Evolutionary conservation across 176 grass and related monocot species (phyloP).

Genomic region (Metroxylon sagu): DNA sequence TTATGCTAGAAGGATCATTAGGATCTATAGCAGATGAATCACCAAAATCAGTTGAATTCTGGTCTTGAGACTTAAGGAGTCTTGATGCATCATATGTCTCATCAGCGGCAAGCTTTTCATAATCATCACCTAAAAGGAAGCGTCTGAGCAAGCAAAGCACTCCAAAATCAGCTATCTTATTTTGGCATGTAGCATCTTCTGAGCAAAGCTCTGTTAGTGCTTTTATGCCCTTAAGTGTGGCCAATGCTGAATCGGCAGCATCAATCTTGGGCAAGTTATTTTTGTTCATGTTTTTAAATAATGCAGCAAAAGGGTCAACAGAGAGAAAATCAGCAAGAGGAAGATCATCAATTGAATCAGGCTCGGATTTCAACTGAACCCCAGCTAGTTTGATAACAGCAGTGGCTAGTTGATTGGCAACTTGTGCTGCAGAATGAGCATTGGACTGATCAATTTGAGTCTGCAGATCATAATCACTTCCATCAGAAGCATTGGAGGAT

Average conservation of each 20-base stretch:
- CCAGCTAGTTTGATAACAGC: conserved; percentile 66
- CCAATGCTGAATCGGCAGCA: conserved; percentile 81
- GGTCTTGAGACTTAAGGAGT: conserved; percentile 51
- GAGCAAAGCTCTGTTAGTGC: conserved; percentile 88
- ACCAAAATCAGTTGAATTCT: conserved; percentile 27
- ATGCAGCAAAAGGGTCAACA: conserved; percentile 70
- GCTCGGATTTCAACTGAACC: conserved; percentile 29
- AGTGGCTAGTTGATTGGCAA: conserved; percentile 68
- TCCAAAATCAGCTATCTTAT: conserved; percentile 74
- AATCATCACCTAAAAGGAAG: conserved; percentile 83
- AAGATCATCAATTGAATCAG: conserved; percentile 33
- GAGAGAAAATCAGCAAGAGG: conserved; percentile 75
- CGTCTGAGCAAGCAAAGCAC: conserved; percentile 59
- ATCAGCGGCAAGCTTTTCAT: conserved; percentile 92
- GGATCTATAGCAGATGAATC: conserved; percentile 34
- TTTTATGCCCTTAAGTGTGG: conserved; percentile 87
- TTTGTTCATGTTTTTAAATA: conserved; percentile 76
- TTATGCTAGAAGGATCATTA: conserved; percentile 61
- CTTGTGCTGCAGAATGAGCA: conserved; percentile 61
- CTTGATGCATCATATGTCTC: conserved; percentile 93
- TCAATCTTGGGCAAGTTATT: conserved; percentile 83
- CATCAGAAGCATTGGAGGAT: conserved; percentile 19
- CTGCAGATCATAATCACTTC: conserved; percentile 36
- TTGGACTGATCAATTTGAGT: conserved; percentile 72
- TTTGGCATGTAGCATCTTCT: conserved; percentile 68